These are phyloP conservation scores for Diophrys sp. DNA, from an alignment of 73 alveolate species.

Conservation along the genomic window DNA sequence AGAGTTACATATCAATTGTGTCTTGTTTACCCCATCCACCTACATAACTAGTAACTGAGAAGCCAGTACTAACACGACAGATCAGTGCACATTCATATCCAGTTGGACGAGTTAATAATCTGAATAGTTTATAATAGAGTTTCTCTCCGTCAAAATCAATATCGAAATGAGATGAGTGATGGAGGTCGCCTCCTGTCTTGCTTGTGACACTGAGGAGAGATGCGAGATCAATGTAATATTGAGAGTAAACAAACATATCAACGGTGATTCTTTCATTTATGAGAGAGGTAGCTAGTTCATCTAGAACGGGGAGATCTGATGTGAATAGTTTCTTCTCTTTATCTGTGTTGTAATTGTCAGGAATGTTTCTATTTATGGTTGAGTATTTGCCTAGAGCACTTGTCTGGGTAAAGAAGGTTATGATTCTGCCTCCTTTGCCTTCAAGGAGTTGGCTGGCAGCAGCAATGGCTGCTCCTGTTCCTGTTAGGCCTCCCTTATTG, in stretches of 20 bases:
- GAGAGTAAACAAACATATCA: slow-evolving; percentile 14
- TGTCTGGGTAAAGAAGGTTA: slow-evolving; percentile 24
- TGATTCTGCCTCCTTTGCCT: slow-evolving; percentile 44
- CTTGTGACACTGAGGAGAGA: background rate
- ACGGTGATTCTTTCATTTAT: slow-evolving; percentile 17
- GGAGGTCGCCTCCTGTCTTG: slow-evolving; percentile 52
- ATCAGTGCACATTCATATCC: slow-evolving; percentile 67
- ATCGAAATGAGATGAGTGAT: slow-evolving; percentile 21
- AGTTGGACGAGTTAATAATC: slow-evolving; percentile 63
- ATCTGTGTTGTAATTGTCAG: slow-evolving; percentile 37
- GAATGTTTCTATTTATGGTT: background rate
- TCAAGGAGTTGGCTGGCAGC: slow-evolving; percentile 32
- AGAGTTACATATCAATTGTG: slow-evolving; percentile 59
- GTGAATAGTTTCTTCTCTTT: slow-evolving; percentile 33
- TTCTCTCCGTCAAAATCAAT: slow-evolving; percentile 33
- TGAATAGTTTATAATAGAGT: slow-evolving; percentile 61
- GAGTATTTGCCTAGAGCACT: background rate
- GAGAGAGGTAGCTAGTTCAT: slow-evolving; percentile 13
- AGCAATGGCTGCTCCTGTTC: slow-evolving; percentile 43
- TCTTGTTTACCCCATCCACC: slow-evolving; percentile 55
- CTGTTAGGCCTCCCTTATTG: background rate
- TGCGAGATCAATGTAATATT: background rate
- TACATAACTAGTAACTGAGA: slow-evolving; percentile 50
- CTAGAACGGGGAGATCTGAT: slow-evolving; percentile 5
- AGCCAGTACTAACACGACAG: slow-evolving; percentile 60